Evolutionary conservation across 768 basidiomycete species (phyloP).

Genomic region (Flagelloscypha sp.): DNA sequence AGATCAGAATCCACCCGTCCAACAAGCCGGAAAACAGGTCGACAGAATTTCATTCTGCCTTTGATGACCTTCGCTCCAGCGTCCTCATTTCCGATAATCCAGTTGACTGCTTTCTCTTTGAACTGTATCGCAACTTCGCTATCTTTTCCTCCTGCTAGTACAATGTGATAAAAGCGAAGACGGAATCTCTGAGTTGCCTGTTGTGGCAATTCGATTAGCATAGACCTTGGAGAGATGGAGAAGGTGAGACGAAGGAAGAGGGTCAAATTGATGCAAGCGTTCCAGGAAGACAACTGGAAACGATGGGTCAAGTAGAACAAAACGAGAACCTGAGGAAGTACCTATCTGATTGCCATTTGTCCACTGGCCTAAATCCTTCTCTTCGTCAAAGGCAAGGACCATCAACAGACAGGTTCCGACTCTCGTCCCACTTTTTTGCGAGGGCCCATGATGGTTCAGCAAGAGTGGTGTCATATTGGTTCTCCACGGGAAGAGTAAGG

Average conservation of each 20-base stretch:
- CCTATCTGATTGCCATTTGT: conserved; percentile 75
- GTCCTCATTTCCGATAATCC: conserved; percentile 67
- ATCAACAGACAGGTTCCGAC: conserved; percentile 42
- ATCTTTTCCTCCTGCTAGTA: conserved; percentile 41
- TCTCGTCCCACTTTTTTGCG: conserved; percentile 65
- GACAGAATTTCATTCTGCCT: conserved; percentile 82
- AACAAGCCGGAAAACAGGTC: conserved; percentile 54
- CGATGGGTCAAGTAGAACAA: background rate
- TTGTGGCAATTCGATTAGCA: conserved; percentile 31
- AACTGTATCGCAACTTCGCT: conserved; percentile 43
- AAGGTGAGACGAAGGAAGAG: conserved; percentile 56
- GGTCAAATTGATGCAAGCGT: conserved; percentile 51
- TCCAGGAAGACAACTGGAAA: conserved; percentile 75
- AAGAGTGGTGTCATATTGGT: conserved; percentile 68
- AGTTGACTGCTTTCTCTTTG: conserved; percentile 46
- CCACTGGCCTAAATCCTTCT: conserved; percentile 50
- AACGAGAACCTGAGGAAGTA: conserved; percentile 15
- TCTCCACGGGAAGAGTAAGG: conserved; percentile 56
- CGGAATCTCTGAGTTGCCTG: conserved; percentile 73
- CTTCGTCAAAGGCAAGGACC: conserved; percentile 46
- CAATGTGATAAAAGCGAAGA: conserved; percentile 69
- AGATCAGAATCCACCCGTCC: conserved; percentile 43
- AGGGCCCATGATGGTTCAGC: conserved; percentile 63
- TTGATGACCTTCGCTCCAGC: conserved; percentile 54
- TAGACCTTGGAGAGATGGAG: conserved; percentile 48